Evolutionary conservation across 805 yeast genomes (phyloP), one percentile per base, ranked within the genome.

Genomic region (Ogataea glucozyma): DNA sequence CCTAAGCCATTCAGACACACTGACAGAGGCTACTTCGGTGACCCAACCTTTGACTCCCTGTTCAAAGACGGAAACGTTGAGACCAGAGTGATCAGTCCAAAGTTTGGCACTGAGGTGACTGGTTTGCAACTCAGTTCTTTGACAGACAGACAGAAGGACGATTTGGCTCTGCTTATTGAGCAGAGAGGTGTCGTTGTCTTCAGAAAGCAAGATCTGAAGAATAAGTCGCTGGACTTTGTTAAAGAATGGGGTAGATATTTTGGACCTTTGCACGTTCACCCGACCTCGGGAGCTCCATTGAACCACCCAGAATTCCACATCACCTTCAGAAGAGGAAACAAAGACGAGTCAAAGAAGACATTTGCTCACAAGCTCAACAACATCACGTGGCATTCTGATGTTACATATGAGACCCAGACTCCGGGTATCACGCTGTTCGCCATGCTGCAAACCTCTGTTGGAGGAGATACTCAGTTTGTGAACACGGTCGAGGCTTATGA

Each of bases 391-490:
- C 91, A 85, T 63, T 76, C 86, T 3, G 93, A 85, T 60, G 84
- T 82, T 30, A 75, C 87, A 23, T 85, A 81, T 60, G 90, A 84
- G 61, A 71, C 72, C 44, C 87, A 81, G 60, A 84, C 89, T 6
- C 85, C 90, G 11, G 85, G 85, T 12, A 69, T 76, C 43, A 85
- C 95, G 0, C 75, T 82, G 48, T 80, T 85, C 56, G 70, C 78
- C 14, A 78, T 82, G 43, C 66, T 83, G 36, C 85, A 83, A 38
- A 52, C 59, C 9, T 54, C 49, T 14, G 42, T 79, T 31, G 89
- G 91, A 41, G 93, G 93, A 48, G 93, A 85, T 61, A 85, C 93
- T n/a, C 67, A 83, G 36, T 85, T 83, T 58, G 76, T 86, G n/a
- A 87, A 83, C 57, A 71, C 80, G 20, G 70, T 71, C 26, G 88